These are phyloP conservation scores for Paspalum notatum DNA, from an alignment of 176 grass and related monocot genomes.

Conservation along the genomic window DNA sequence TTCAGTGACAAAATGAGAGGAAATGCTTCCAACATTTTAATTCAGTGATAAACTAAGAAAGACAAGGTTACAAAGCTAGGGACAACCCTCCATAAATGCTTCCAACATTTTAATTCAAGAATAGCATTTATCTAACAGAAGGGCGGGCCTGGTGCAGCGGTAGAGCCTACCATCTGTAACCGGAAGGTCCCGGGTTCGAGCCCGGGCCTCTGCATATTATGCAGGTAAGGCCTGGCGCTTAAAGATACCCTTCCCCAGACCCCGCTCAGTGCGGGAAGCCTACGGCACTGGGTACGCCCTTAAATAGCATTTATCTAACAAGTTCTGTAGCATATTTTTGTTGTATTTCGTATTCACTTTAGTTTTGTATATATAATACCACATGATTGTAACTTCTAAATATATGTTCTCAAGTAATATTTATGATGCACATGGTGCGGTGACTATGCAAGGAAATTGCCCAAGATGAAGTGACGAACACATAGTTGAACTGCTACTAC, in stretches of 20 bases:
- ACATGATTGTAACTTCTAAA: slow-evolving; percentile 9
- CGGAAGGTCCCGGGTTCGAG: too few species aligned
- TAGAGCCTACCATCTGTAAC: too few species aligned
- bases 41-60: slow-evolving; percentile 17
- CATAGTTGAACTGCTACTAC: neutral
- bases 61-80: slow-evolving; percentile 11
- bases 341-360: neutral
- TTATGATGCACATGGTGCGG: neutral
- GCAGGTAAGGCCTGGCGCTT: too few species aligned
- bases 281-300: too few species aligned
- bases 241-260: too few species aligned
- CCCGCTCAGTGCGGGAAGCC: too few species aligned
- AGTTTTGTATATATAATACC: slow-evolving; percentile 5
- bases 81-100: slow-evolving; percentile 16
- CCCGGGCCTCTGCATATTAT: too few species aligned
- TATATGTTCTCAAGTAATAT: neutral
- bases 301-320: slow-evolving; percentile 19
- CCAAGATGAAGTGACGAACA: slow-evolving; percentile 4
- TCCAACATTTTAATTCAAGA: slow-evolving; percentile 1
- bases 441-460: neutral
- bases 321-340: neutral
- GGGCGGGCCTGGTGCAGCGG: too few species aligned
- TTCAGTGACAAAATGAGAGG: slow-evolving; percentile 1
- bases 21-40: too few species aligned
- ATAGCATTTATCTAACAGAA: slow-evolving; percentile 19